These are phyloP conservation scores for Aspergillus quadricinctus DNA, from an alignment of 2,329 filamentous ascomycete genomes.

Conservation along the genomic window DNA sequence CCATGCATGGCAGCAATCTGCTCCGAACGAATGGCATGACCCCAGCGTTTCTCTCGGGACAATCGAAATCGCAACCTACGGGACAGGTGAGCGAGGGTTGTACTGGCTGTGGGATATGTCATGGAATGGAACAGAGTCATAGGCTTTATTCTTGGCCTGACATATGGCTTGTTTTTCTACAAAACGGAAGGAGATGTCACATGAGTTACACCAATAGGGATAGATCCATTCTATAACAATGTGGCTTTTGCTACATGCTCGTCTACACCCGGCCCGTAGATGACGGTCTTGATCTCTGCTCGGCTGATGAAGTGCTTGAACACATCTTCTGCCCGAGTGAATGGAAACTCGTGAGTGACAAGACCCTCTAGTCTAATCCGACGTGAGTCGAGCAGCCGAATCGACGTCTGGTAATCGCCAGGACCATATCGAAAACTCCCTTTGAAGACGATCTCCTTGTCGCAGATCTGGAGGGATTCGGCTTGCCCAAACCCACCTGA, in stretches of 20 bases:
- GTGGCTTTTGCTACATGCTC: slow-evolving; percentile 10
- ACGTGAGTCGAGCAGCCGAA: slow-evolving; percentile 62
- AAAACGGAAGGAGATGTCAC: background rate
- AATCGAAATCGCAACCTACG: slow-evolving; percentile 1
- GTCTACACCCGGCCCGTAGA: slow-evolving; percentile 28
- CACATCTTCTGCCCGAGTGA: slow-evolving; percentile 73
- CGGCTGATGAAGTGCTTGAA: slow-evolving; percentile 79
- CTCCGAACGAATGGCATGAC: slow-evolving; percentile 9
- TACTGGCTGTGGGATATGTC: slow-evolving; percentile 30
- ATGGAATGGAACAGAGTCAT: slow-evolving; percentile 15
- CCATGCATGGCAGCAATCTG: slow-evolving; percentile 2
- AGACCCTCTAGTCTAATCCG: slow-evolving; percentile 70
- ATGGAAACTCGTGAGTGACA: slow-evolving; percentile 68
- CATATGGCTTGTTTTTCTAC: background rate
- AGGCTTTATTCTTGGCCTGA: background rate
- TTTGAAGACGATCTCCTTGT: slow-evolving; percentile 78
- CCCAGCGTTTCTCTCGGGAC: background rate
- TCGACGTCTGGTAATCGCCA: slow-evolving; percentile 76
- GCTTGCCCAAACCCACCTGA: slow-evolving; percentile 79
- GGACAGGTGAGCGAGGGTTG: slow-evolving; percentile 20
- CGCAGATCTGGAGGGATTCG: slow-evolving; percentile 73
- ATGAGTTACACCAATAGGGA: background rate
- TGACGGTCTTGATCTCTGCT: slow-evolving; percentile 48
- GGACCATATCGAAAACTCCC: slow-evolving; percentile 82
- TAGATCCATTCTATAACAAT: background rate